Evolutionary conservation across 441 rosid genomes (phyloP).

Genomic region (Aleurites moluccanus): DNA sequence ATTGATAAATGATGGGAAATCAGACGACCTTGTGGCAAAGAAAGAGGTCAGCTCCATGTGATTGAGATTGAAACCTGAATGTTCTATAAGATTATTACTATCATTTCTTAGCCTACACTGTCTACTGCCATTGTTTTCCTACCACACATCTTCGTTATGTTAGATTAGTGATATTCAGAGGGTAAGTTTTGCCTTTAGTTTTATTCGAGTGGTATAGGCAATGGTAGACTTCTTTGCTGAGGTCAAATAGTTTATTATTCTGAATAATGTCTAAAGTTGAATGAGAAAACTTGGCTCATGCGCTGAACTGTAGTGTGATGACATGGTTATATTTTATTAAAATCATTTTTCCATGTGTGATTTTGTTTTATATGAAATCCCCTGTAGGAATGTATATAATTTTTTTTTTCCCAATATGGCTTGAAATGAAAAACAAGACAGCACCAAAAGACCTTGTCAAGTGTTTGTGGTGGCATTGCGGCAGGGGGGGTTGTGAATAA

Average conservation of each 20-base stretch:
- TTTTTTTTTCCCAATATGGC: background rate
- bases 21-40: conserved; percentile 31
- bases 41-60: conserved; percentile 41
- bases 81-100: background rate
- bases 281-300: background rate
- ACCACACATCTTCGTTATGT: background rate
- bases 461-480: too few relatives aligned
- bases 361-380: background rate
- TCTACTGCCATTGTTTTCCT: background rate
- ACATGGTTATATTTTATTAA: background rate
- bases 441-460: background rate
- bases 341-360: background rate
- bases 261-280: background rate
- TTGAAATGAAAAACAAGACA: background rate
- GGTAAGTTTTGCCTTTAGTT: background rate
- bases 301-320: background rate
- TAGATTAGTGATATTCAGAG: conserved; percentile 4
- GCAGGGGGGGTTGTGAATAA: background rate
- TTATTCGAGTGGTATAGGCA: background rate
- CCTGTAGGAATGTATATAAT: background rate
- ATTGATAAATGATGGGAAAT: conserved; percentile 26
- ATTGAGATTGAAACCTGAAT: conserved; percentile 18
- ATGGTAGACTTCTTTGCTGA: background rate
- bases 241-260: conserved; percentile 1
- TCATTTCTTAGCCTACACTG: background rate